These are phyloP conservation scores for Ceriops zippeliana DNA, from an alignment of 345 rosid genomes.

Conservation along the genomic window DNA sequence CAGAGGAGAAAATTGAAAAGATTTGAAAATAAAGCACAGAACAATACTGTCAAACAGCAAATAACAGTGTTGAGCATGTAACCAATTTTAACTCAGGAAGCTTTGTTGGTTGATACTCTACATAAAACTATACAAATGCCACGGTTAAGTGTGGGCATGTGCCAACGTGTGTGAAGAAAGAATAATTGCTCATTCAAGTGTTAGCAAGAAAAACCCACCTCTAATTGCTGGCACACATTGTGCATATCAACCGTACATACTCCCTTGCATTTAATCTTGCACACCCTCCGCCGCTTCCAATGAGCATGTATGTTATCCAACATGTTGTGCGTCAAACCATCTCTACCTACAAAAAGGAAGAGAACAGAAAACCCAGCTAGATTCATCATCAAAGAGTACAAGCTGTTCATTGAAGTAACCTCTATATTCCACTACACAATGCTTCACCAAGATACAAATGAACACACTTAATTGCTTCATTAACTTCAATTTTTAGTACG, in stretches of 20 bases:
- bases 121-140: too few relatives aligned
- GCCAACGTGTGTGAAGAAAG: neutral
- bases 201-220: slow-evolving; percentile 38
- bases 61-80: neutral
- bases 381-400: neutral
- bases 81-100: too few relatives aligned
- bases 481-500: too few relatives aligned
- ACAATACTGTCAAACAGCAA: neutral
- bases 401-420: too few relatives aligned
- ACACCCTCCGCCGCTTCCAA: slow-evolving; percentile 82
- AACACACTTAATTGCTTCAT: neutral
- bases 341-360: slow-evolving; percentile 64
- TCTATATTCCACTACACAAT: neutral
- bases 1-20: neutral
- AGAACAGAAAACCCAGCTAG: neutral
- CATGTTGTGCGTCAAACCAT: slow-evolving; percentile 96
- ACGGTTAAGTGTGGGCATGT: neutral
- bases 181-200: neutral
- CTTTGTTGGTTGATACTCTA: too few relatives aligned
- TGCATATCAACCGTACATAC: slow-evolving; percentile 96
- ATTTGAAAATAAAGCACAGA: neutral
- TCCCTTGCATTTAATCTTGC: slow-evolving; percentile 92
- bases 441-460: neutral
- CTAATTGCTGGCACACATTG: slow-evolving; percentile 80
- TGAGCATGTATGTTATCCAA: slow-evolving; percentile 84